phyloP scores from a whole-genome alignment of 1,284 basidiomycete genomes.

The Malassezia brasiliensis region DNA sequence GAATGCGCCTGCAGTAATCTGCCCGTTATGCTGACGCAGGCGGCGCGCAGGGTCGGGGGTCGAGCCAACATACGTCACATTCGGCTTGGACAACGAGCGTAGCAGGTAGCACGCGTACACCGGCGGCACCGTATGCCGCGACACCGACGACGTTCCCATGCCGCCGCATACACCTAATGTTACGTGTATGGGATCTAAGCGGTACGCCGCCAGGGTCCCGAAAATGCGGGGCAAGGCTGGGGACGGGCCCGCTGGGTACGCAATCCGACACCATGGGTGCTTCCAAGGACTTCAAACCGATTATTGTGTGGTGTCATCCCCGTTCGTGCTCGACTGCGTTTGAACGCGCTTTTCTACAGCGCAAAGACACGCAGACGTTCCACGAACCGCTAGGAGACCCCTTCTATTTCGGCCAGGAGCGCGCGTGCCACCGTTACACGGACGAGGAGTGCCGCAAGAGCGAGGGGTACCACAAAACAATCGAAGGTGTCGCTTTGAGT shows the following conservation, averaged over 20 bases:
- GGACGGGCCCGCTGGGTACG: no score
- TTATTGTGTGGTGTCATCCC: conserved; percentile 37
- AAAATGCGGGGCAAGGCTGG: no score
- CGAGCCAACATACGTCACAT: conserved; percentile 64
- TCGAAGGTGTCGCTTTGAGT: conserved; percentile 19
- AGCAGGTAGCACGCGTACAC: conserved; percentile 85
- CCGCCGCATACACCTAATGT: not conserved
- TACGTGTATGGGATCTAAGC: not conserved
- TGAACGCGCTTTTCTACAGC: conserved; percentile 39
- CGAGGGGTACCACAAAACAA: conserved; percentile 25
- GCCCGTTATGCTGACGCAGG: conserved; percentile 76
- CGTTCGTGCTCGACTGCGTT: conserved; percentile 37
- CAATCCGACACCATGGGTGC: conserved; percentile 12
- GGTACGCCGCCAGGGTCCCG: not conserved
- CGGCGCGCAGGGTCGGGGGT: conserved; percentile 69
- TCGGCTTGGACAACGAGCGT: conserved; percentile 49
- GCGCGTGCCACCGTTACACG: conserved; percentile 28
- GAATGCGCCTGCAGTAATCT: conserved; percentile 63
- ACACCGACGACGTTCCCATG: conserved; percentile 11
- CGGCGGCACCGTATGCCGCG: conserved; percentile 52
- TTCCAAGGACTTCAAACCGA: conserved; percentile 8
- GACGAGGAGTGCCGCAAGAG: conserved; percentile 25
- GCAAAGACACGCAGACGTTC: conserved; percentile 32
- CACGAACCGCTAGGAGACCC: conserved; percentile 41
- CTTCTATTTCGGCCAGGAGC: conserved; percentile 30